Base-by-base conservation (phyloP, 2,329 filamentous ascomycete species). In the Fusarium udum region DNA sequence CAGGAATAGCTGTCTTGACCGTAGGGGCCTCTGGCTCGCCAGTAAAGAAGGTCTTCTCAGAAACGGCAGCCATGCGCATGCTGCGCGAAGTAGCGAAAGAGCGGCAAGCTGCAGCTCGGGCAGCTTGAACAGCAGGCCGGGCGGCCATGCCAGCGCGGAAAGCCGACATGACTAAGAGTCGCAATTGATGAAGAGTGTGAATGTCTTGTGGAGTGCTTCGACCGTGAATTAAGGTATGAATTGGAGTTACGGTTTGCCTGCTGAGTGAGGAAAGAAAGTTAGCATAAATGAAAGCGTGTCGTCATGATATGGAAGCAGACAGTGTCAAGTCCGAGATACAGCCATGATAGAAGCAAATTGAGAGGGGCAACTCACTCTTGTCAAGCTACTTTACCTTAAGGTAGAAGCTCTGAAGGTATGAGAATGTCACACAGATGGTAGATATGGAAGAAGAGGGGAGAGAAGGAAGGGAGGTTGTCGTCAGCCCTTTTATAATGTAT, bases 1-100 rank as follows among this genome's bases (percentile, higher is more conserved):
- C 94, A 1, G 94, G 94, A 64, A 97, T 92, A 51, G 84, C 82
- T 31, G 87, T 88, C 84, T 88, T 88, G 77, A 90, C 79, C 7
- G 84, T 78, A 34, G 89, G 89, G 32, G 79, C 84, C 34, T 84
- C 81, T 48, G 88, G 88, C 83, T 91, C 89, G 62, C 83, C 83
- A 43, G 81, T 76, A 70, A 85, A 81, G 74, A 87, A 85, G 28
- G 81, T 76, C 74, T 80, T 82, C 39, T 82, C 79, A 46, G 81
- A 79, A 22, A 61, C 72, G 26, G 72, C 57, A 67, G 80, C 78
- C 68, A 79, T 73, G 53, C 77, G 75, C 64, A 77, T 58, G 53
- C 66, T 52, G 66, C 68, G 68, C 28, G 74, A 71, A 43, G 72
- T 72, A 60, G 74, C 51, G 67, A 81, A 77, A 67, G 73, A 56